A percentile compares a stretch with the other conserved stretches of the same genome.
phyloP scores from a whole-genome alignment of 1,284 basidiomycete genomes.

The Ceratobasidium sp. region DNA sequence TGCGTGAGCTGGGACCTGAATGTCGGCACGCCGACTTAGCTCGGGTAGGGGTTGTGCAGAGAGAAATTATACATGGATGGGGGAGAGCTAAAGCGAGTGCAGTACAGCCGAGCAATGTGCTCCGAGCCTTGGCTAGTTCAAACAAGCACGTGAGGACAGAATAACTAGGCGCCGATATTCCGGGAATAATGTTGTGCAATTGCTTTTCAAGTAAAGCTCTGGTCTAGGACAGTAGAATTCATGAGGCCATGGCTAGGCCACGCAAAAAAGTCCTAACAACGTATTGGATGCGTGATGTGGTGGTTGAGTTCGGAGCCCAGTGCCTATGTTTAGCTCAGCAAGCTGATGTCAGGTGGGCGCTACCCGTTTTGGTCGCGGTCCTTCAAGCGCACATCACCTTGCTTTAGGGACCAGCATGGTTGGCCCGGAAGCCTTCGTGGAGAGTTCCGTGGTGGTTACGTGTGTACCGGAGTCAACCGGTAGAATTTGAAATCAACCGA shows the following conservation, averaged over 20 bases:
- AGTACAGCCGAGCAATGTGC: background rate
- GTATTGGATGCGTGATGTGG: background rate
- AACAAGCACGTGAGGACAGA: background rate
- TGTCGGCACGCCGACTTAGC: background rate
- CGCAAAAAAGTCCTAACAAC: too few species aligned
- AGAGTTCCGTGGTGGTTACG: background rate
- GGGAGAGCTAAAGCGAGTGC: background rate
- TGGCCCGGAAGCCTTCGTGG: background rate
- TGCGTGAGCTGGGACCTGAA: background rate
- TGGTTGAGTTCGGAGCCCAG: conserved; percentile 10
- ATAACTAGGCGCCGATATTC: background rate
- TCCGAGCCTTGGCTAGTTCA: too few species aligned
- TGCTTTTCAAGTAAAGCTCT: background rate
- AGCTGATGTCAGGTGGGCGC: conserved; percentile 1
- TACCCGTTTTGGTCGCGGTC: background rate
- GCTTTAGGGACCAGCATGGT: background rate
- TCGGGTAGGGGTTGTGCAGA: background rate
- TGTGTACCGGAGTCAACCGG: background rate
- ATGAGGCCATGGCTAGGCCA: background rate
- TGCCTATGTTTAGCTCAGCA: background rate
- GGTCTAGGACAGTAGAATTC: background rate
- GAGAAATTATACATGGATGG: background rate
- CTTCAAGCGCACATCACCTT: background rate
- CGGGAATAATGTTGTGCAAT: too few species aligned
- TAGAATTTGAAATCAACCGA: background rate